Percentiles rank a stretch among this genome's conserved stretches.
Conservation (phyloP, 805 yeast species). For the Ogataea ramenticola region DNA sequence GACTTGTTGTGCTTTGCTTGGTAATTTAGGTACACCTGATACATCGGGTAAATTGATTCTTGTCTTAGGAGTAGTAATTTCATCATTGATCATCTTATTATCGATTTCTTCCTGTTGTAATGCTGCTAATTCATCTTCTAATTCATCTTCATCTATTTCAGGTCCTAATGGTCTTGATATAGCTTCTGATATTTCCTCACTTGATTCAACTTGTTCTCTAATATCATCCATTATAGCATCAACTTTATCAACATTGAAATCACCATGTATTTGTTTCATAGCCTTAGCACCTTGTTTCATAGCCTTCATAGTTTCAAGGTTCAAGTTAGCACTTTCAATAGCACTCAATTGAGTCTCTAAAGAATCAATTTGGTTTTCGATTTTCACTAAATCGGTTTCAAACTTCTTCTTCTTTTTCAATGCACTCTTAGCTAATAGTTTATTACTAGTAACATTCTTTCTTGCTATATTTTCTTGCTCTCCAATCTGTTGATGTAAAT, state of each 20-base stretch:
- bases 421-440: constrained; percentile 73
- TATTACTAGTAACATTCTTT: constrained; percentile 63
- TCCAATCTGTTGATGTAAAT: constrained; percentile 72
- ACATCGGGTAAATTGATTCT: constrained; percentile 38
- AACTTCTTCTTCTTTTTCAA: constrained; percentile 80
- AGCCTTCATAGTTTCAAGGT: constrained; percentile 96
- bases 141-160: constrained; percentile 78
- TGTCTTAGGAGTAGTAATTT: constrained; percentile 23
- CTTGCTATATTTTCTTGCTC: constrained; percentile 81
- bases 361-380: constrained; percentile 83
- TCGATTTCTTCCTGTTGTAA: constrained; percentile 78
- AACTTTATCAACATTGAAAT: constrained; percentile 91
- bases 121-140: constrained; percentile 88
- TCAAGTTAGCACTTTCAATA: constrained; percentile 91
- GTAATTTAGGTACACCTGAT: constrained; percentile 36
- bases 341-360: constrained; percentile 85
- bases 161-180: constrained; percentile 87
- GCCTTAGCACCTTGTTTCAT: constrained; percentile 98
- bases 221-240: constrained; percentile 98
- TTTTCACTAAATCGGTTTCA: constrained; percentile 70
- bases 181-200: constrained; percentile 94
- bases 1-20: constrained; percentile 35
- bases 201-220: constrained; percentile 90
- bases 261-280: constrained; percentile 93
- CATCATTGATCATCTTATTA: constrained; percentile 43